phyloP scores from a whole-genome alignment of 1,139 yeast genomes.

The Pichia sp. region DNA sequence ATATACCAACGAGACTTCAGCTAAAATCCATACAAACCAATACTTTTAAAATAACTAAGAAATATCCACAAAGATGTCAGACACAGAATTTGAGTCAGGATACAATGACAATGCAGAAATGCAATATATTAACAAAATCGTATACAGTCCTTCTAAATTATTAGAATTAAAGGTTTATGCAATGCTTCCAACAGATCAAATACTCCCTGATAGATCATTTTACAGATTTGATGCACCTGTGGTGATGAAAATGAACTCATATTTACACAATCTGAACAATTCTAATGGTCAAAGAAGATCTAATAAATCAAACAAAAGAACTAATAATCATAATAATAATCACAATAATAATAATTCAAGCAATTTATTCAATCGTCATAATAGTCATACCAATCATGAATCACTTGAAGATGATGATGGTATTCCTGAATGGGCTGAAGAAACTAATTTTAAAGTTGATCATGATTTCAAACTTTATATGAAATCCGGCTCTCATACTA shows the following conservation, averaged over 20 bases:
- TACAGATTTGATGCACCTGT: slow-evolving; percentile 20
- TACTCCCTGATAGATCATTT: slow-evolving; percentile 20
- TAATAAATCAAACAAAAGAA: not conserved
- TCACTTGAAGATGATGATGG: slow-evolving; percentile 16
- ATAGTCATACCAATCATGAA: not conserved
- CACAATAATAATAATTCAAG: not conserved
- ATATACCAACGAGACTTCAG: not conserved
- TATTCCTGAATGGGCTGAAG: slow-evolving; percentile 28
- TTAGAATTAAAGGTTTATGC: slow-evolving; percentile 12
- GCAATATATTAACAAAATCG: not conserved
- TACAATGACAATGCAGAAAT: not conserved
- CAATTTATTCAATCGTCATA: not conserved
- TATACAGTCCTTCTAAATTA: slow-evolving; percentile 18
- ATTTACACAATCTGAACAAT: slow-evolving; percentile 6
- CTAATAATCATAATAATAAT: not conserved
- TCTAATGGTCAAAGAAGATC: not conserved
- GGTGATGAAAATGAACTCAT: slow-evolving; percentile 4
- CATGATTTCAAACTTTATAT: slow-evolving; percentile 22
- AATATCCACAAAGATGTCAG: not conserved
- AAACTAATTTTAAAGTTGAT: slow-evolving; percentile 27
- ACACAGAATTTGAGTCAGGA: not conserved
- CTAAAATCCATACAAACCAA: not conserved
- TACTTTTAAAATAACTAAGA: not conserved
- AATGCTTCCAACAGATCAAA: slow-evolving; percentile 14
- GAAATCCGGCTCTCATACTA: slow-evolving; percentile 22